Conservation (phyloP, 129 eudicot genomes). For the Deinandra increscens region DNA sequence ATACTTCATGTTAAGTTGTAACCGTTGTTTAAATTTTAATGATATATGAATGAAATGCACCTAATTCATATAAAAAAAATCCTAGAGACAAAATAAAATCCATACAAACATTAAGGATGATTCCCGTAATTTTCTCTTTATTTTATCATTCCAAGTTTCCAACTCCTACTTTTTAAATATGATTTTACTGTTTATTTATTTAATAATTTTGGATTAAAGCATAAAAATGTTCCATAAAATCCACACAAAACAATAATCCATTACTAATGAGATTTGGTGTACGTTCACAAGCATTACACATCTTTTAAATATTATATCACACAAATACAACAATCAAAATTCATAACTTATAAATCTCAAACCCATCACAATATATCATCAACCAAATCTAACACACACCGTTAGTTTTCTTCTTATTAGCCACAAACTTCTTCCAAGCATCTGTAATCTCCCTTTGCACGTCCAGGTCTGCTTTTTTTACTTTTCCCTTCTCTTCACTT, state of each 20-base stretch:
- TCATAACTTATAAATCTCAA: slow-evolving; percentile 7
- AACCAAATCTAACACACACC: slow-evolving; percentile 59
- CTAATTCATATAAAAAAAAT: too few species aligned
- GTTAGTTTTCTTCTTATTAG: slow-evolving; percentile 66
- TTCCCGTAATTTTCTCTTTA: too few species aligned
- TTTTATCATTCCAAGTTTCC: too few species aligned
- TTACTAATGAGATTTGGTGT: background rate
- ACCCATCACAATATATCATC: background rate
- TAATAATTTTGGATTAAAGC: too few species aligned
- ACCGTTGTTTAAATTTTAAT: too few species aligned
- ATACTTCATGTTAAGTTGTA: too few species aligned
- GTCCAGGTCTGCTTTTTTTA: slow-evolving; percentile 37
- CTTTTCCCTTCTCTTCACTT: slow-evolving; percentile 23
- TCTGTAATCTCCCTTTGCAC: slow-evolving; percentile 52
- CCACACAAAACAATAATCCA: background rate
- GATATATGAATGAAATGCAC: too few species aligned
- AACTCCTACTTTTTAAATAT: too few species aligned
- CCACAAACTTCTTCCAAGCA: slow-evolving; percentile 78
- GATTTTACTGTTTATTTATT: too few species aligned
- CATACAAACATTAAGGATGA: too few species aligned
- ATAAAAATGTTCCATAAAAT: background rate
- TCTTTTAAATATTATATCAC: background rate
- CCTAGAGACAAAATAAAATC: too few species aligned
- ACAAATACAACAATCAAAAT: background rate
- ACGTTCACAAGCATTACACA: background rate